Percentiles rank a stretch among this genome's conserved stretches.
phyloP scores from a whole-genome alignment of 768 basidiomycete species.

The Suillus placidus region DNA sequence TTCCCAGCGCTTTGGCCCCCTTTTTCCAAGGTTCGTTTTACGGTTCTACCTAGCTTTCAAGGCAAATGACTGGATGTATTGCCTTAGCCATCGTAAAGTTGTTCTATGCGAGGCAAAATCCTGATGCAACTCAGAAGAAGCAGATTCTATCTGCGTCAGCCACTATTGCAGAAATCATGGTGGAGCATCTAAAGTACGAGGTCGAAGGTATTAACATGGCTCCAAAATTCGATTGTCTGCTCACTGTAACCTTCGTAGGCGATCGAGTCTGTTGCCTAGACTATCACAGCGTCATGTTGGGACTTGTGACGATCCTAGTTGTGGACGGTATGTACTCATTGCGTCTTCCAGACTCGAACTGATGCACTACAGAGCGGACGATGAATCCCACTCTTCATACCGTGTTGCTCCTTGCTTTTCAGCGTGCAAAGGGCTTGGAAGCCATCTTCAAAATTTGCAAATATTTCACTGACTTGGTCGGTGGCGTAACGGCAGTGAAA shows the following conservation, averaged over 20 bases:
- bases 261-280: conserved; percentile 48
- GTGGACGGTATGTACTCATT: conserved; percentile 55
- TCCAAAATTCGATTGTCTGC: not conserved
- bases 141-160: conserved; percentile 73
- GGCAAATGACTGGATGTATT: conserved; percentile 3
- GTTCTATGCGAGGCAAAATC: conserved; percentile 79
- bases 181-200: conserved; percentile 64
- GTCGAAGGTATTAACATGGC: conserved; percentile 45
- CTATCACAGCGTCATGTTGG: conserved; percentile 58
- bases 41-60: conserved; percentile 2
- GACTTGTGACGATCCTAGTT: conserved; percentile 52
- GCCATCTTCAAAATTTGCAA: conserved; percentile 62
- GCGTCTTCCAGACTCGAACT: not conserved
- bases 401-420: conserved; percentile 75
- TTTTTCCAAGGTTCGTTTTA: conserved; percentile 78
- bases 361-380: conserved; percentile 62
- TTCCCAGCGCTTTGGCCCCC: conserved; percentile 74
- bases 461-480: conserved; percentile 58
- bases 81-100: conserved; percentile 79
- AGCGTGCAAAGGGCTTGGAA: conserved; percentile 70
- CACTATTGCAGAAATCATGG: conserved; percentile 70
- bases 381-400: conserved; percentile 78
- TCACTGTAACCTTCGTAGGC: conserved; percentile 24
- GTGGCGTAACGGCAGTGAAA: conserved; percentile 48
- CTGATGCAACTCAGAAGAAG: conserved; percentile 74